These are phyloP conservation scores for Lycium ferocissimum DNA, from an alignment of 257 asterid species.

Conservation along the genomic window DNA sequence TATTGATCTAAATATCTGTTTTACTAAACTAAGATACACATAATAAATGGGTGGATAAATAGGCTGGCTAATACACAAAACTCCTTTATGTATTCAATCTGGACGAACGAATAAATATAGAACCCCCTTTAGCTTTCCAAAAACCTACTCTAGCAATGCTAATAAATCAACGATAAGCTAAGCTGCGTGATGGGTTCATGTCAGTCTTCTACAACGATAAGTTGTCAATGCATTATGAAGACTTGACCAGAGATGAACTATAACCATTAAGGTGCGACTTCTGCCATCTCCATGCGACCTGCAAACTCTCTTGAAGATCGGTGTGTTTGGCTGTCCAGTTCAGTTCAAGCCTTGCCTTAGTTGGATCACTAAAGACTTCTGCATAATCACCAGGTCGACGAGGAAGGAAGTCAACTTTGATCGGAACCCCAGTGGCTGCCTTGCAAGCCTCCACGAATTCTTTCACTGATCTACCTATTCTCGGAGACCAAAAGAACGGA, in stretches of 20 bases:
- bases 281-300: conserved; percentile 97
- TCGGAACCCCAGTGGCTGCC: conserved; percentile 81
- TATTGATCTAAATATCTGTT: conserved; percentile 28
- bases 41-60: conserved; percentile 24
- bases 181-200: conserved; percentile 31
- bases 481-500: not conserved
- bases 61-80: conserved; percentile 14
- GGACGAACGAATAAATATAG: conserved; percentile 9
- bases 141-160: not conserved
- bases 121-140: conserved; percentile 35
- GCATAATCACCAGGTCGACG: conserved; percentile 96
- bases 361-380: conserved; percentile 87
- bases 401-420: conserved; percentile 83
- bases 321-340: conserved; percentile 89
- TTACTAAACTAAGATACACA: conserved; percentile 20
- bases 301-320: conserved; percentile 72
- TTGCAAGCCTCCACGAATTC: conserved; percentile 97
- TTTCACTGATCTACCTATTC: conserved; percentile 87
- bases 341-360: conserved; percentile 68
- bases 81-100: conserved; percentile 10
- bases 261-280: conserved; percentile 79
- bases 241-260: conserved; percentile 45
- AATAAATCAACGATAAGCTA: conserved; percentile 6
- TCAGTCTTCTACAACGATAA: conserved; percentile 23
- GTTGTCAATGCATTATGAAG: conserved; percentile 38